Conservation (phyloP, 768 basidiomycete genomes). For the Lentinus tigrinus region DNA sequence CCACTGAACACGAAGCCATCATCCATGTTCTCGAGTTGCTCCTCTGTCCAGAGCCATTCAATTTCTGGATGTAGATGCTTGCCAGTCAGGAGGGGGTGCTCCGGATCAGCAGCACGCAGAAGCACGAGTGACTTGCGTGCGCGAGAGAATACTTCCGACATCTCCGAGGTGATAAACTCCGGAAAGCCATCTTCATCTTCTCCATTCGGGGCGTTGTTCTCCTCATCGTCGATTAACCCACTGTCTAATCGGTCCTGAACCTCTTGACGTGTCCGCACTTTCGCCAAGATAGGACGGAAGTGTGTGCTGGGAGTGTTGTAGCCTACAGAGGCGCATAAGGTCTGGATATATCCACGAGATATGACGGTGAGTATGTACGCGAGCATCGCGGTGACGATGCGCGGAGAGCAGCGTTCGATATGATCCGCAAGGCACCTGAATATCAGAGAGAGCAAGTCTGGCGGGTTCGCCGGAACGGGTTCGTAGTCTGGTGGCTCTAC, state of each 20-base stretch:
- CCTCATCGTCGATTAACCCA: neutral
- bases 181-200: constrained; percentile 48
- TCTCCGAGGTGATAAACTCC: constrained; percentile 54
- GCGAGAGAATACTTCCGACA: constrained; percentile 54
- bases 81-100: constrained; percentile 53
- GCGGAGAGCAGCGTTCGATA: constrained; percentile 51
- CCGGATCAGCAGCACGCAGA: constrained; percentile 60
- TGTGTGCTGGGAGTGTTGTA: constrained; percentile 28
- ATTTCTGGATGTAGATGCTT: constrained; percentile 26
- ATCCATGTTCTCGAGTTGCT: constrained; percentile 40
- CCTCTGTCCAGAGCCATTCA: constrained; percentile 64
- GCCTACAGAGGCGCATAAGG: constrained; percentile 61
- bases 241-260: neutral
- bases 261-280: neutral
- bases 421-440: constrained; percentile 57
- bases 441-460: constrained; percentile 56
- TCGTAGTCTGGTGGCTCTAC: constrained; percentile 14
- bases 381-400: constrained; percentile 48
- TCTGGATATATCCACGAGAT: constrained; percentile 61
- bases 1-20: neutral
- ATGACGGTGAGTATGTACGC: constrained; percentile 67
- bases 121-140: constrained; percentile 71
- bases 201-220: constrained; percentile 29
- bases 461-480: constrained; percentile 29
- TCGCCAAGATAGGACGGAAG: neutral